Conservation (phyloP, 208 protist species). For the Crithidia sp. region DNA sequence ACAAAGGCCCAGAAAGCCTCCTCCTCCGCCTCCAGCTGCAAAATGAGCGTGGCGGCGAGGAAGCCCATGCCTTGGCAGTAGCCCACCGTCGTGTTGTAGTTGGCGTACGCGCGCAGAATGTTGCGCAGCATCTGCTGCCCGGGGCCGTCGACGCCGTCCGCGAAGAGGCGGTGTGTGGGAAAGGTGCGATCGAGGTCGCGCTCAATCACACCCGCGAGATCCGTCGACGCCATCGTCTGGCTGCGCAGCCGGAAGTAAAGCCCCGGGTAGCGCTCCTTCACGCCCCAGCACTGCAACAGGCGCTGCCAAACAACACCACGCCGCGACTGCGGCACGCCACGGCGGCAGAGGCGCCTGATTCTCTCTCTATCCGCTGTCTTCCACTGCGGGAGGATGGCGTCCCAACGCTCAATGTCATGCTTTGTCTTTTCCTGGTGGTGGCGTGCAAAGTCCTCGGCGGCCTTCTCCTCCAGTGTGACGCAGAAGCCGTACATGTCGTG, state of each 20-base stretch:
- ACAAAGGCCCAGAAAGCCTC: conserved; percentile 86
- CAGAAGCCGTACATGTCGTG: conserved; percentile 81
- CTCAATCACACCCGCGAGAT: conserved; percentile 71
- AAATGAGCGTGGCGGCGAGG: conserved; percentile 79
- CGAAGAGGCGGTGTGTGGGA: conserved; percentile 82
- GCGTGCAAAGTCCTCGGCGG: conserved; percentile 49
- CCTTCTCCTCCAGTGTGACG: conserved; percentile 71
- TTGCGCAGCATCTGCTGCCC: conserved; percentile 71
- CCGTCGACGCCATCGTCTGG: conserved; percentile 27
- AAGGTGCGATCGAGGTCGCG: conserved; percentile 89
- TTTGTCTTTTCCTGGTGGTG: conserved; percentile 15
- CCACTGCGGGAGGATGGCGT: conserved; percentile 42
- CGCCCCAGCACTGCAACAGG: conserved; percentile 51
- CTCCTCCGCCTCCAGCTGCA: conserved; percentile 86
- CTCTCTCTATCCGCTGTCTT: conserved; percentile 10
- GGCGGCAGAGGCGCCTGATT: conserved; percentile 73
- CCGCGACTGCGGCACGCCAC: conserved; percentile 68
- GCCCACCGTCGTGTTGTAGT: conserved; percentile 69
- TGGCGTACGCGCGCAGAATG: conserved; percentile 84
- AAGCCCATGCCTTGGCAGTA: conserved; percentile 95
- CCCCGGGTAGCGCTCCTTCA: conserved; percentile 20
- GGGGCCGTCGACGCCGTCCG: conserved; percentile 15
- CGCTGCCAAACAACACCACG: conserved; percentile 70
- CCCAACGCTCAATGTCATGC: conserved; percentile 37
- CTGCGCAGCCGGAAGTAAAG: conserved; percentile 42